Evolutionary conservation across 1,284 basidiomycete species (phyloP).

Genomic region (Meira nashicola): DNA sequence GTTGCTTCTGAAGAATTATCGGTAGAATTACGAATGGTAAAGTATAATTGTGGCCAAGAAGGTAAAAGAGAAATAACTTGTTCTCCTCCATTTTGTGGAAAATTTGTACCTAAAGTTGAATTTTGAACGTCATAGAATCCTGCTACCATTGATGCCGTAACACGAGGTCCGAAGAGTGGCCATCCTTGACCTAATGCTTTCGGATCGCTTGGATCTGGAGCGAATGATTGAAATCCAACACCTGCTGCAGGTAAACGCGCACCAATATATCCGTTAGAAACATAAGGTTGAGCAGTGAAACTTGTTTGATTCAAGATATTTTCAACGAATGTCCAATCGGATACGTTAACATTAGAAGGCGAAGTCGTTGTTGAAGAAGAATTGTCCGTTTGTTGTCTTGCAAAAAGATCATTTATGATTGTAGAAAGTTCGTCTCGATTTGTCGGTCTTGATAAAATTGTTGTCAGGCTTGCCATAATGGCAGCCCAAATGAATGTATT

Average conservation of each 20-base stretch:
- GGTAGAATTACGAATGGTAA: slow-evolving; percentile 21
- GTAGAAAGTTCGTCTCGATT: too few relatives aligned
- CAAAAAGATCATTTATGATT: too few relatives aligned
- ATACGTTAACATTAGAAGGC: not conserved
- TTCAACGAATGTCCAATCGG: not conserved
- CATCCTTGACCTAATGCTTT: slow-evolving; percentile 18
- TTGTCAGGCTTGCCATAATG: too few relatives aligned
- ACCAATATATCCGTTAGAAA: slow-evolving; percentile 40
- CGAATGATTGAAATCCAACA: slow-evolving; percentile 13
- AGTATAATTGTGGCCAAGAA: slow-evolving; percentile 32
- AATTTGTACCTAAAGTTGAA: slow-evolving; percentile 39
- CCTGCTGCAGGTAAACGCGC: slow-evolving; percentile 37
- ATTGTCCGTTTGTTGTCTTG: too few relatives aligned
- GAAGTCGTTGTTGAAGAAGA: too few relatives aligned
- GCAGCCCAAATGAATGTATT: too few relatives aligned
- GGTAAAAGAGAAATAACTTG: slow-evolving; percentile 39
- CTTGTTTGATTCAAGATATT: not conserved
- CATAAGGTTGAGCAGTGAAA: slow-evolving; percentile 23
- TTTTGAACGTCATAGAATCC: slow-evolving; percentile 37
- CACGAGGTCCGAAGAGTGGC: slow-evolving; percentile 22
- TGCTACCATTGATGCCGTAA: slow-evolving; percentile 27
- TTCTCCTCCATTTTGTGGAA: slow-evolving; percentile 30
- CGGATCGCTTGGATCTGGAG: slow-evolving; percentile 4
- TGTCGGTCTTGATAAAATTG: too few relatives aligned
- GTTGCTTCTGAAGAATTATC: slow-evolving; percentile 15